Evolutionary conservation across 306 rosid species (phyloP).

Genomic region (Biancaea sappan): DNA sequence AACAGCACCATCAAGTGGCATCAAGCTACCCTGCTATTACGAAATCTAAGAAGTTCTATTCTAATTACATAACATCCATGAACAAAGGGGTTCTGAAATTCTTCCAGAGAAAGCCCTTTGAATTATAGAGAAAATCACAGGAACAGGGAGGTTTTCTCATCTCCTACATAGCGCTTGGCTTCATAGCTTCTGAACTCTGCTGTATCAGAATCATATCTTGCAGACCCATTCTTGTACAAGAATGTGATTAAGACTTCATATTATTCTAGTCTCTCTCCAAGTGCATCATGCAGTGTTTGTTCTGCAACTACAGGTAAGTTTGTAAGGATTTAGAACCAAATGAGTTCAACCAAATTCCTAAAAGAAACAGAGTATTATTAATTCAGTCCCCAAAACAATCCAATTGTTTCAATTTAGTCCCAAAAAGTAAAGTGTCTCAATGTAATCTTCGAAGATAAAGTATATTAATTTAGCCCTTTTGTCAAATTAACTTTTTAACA

Average conservation of each 20-base stretch:
- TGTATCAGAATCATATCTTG: not conserved
- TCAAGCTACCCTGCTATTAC: too few species aligned
- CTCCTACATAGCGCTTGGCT: not conserved
- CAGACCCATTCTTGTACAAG: not conserved
- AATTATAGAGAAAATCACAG: not conserved
- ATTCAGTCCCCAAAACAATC: too few species aligned
- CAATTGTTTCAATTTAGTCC: too few species aligned
- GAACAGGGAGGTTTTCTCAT: not conserved
- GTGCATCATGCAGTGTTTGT: not conserved
- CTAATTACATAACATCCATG: too few species aligned
- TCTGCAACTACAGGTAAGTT: not conserved
- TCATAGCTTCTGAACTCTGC: not conserved
- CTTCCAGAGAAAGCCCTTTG: not conserved
- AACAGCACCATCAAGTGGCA: too few species aligned
- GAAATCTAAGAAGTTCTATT: too few species aligned
- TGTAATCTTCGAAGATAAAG: too few species aligned
- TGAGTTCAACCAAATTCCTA: not conserved
- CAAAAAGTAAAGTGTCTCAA: too few species aligned
- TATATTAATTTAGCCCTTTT: too few species aligned
- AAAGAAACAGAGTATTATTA: too few species aligned
- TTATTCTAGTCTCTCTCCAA: not conserved
- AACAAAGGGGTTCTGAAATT: not conserved
- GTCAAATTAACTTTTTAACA: too few species aligned
- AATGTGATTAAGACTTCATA: not conserved
- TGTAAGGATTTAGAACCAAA: slow-evolving; percentile 3